phyloP scores from a whole-genome alignment of 2,329 filamentous ascomycete species.

The Fusarium sp. region DNA sequence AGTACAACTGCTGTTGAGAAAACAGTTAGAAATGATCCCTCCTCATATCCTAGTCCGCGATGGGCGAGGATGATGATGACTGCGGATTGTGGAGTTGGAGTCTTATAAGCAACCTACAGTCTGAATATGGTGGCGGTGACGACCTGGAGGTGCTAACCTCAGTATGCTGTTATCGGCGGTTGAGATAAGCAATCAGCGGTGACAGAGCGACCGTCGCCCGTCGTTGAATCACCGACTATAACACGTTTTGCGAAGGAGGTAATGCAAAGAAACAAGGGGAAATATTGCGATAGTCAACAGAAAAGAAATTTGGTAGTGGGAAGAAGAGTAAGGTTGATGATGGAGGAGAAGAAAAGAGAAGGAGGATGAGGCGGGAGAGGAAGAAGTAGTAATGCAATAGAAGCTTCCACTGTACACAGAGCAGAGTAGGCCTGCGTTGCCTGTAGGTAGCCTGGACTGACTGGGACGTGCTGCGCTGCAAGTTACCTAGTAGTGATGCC shows the following conservation, averaged over 20 bases:
- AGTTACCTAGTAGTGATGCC: constrained; percentile 17
- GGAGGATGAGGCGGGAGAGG: constrained; percentile 32
- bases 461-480: constrained; percentile 11
- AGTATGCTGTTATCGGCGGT: constrained; percentile 41
- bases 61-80: constrained; percentile 33
- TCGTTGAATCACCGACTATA: constrained; percentile 15
- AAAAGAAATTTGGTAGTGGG: constrained; percentile 12
- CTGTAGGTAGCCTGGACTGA: constrained; percentile 8
- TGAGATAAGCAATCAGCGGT: constrained; percentile 46
- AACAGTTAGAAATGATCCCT: constrained; percentile 12
- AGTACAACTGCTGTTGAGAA: constrained; percentile 4
- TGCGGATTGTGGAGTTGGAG: constrained; percentile 44
- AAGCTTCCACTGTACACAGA: constrained; percentile 31
- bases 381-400: constrained; percentile 38
- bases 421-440: constrained; percentile 16
- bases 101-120: constrained; percentile 35
- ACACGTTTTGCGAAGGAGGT: not conserved
- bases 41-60: constrained; percentile 23
- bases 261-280: constrained; percentile 8
- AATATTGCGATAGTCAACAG: not conserved
- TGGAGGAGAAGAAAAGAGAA: constrained; percentile 25
- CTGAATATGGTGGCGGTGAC: constrained; percentile 44
- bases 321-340: constrained; percentile 34
- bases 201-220: constrained; percentile 44
- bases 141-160: constrained; percentile 24